These are phyloP conservation scores for Pyricularia pennisetigena DNA, from an alignment of 2,329 filamentous ascomycete genomes.

Conservation along the genomic window DNA sequence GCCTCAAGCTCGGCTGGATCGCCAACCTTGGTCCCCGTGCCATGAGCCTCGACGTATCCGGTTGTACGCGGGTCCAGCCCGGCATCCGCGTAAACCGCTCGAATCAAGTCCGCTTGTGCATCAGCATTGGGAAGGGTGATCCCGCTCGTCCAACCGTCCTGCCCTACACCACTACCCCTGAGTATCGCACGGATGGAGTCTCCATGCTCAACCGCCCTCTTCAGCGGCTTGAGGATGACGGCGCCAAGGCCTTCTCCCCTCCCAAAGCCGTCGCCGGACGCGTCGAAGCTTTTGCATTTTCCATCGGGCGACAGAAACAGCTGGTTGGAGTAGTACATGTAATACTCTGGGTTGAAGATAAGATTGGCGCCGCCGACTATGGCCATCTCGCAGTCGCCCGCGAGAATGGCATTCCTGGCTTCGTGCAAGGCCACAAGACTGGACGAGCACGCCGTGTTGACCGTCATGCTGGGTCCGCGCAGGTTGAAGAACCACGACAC, in stretches of 20 bases:
- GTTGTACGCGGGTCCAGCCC: conserved; percentile 10
- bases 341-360: conserved; percentile 8
- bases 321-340: conserved; percentile 10
- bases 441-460: conserved; percentile 12
- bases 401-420: conserved; percentile 20
- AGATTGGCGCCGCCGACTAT: conserved; percentile 5
- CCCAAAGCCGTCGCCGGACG: conserved; percentile 32
- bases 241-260: conserved; percentile 32
- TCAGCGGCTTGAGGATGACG: conserved; percentile 27
- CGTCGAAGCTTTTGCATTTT: conserved; percentile 19
- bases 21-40: conserved; percentile 27
- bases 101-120: conserved; percentile 4
- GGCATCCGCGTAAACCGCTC: conserved; percentile 5
- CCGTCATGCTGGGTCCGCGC: conserved; percentile 9
- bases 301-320: conserved; percentile 10
- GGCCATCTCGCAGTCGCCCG: conserved; percentile 7
- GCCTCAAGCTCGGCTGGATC: conserved; percentile 25
- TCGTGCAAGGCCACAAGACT: conserved; percentile 12
- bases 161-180: conserved; percentile 7
- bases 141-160: conserved; percentile 8
- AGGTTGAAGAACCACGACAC: conserved; percentile 19
- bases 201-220: conserved; percentile 18
- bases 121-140: conserved; percentile 7
- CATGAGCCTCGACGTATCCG: conserved; percentile 26
- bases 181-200: conserved; percentile 9